Conservation (phyloP, 768 basidiomycete genomes). For the Tricholoma bakamatsutake region DNA sequence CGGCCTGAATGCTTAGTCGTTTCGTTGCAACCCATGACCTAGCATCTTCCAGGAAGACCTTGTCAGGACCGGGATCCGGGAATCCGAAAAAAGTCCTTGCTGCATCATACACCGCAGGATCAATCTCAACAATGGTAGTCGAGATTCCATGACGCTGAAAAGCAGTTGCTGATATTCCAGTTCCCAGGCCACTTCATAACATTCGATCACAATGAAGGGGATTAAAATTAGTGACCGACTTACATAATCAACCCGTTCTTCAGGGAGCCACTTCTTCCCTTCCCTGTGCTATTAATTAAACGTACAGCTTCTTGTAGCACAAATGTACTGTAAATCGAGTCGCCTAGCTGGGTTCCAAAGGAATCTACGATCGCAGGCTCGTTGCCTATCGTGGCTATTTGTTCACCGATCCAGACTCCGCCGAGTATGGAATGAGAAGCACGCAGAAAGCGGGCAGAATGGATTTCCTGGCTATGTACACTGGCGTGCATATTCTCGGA, state of each 20-base stretch:
- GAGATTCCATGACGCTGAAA: constrained; percentile 63
- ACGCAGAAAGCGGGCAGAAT: constrained; percentile 56
- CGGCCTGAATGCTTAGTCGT: constrained; percentile 19
- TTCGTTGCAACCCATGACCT: constrained; percentile 57
- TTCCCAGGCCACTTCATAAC: constrained; percentile 72
- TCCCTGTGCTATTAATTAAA: constrained; percentile 50
- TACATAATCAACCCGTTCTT: constrained; percentile 74
- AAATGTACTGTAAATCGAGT: constrained; percentile 82
- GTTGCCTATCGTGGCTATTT: constrained; percentile 36
- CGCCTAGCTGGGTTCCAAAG: constrained; percentile 51
- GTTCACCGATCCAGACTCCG: constrained; percentile 73
- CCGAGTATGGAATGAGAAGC: constrained; percentile 62
- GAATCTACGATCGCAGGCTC: constrained; percentile 42
- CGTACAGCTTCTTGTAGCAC: constrained; percentile 82
- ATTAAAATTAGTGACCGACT: constrained; percentile 7
- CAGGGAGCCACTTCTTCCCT: constrained; percentile 26
- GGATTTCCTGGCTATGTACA: constrained; percentile 29
- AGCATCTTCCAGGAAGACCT: constrained; percentile 76
- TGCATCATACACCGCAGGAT: constrained; percentile 83
- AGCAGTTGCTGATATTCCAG: constrained; percentile 74
- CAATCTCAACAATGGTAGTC: constrained; percentile 88
- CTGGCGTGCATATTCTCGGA: constrained; percentile 18
- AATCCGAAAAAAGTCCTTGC: constrained; percentile 78
- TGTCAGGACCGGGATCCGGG: constrained; percentile 50
- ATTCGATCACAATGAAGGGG: constrained; percentile 10